Evolutionary conservation across 1,284 basidiomycete genomes (phyloP).

Genomic region (Microstroma glucosiphilum): DNA sequence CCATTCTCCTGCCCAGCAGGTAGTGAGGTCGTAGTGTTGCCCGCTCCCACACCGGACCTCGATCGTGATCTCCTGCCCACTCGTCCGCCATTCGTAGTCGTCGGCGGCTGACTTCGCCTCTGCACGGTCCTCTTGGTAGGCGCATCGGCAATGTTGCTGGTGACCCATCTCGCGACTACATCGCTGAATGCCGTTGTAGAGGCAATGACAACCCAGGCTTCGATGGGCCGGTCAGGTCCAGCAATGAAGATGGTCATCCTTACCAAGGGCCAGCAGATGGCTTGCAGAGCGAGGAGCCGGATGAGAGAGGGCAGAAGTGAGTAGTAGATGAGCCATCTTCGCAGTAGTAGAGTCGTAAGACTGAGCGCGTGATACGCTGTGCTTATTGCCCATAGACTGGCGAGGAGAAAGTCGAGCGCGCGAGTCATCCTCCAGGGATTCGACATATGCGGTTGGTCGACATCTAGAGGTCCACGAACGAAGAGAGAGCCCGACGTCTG

Average conservation of each 20-base stretch:
- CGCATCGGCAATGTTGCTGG: conserved; percentile 46
- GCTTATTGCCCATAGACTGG: conserved; percentile 54
- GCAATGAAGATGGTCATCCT: conserved; percentile 67
- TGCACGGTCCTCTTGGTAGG: conserved; percentile 8
- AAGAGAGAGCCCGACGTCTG: neutral
- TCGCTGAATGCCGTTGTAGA: conserved; percentile 61
- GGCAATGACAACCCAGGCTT: conserved; percentile 72
- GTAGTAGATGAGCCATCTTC: conserved; percentile 72
- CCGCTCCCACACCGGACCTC: neutral
- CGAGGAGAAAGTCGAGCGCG: conserved; percentile 32
- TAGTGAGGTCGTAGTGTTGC: neutral
- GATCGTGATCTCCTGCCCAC: conserved; percentile 12
- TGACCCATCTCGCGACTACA: conserved; percentile 46
- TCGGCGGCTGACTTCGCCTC: neutral
- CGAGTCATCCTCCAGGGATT: conserved; percentile 14
- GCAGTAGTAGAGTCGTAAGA: conserved; percentile 70
- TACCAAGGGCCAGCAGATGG: conserved; percentile 78
- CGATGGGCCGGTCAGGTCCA: conserved; percentile 62
- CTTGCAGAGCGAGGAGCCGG: conserved; percentile 72
- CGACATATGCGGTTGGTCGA: neutral
- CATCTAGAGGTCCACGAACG: neutral
- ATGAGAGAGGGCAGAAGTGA: conserved; percentile 71
- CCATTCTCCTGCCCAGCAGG: neutral
- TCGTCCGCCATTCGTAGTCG: conserved; percentile 5
- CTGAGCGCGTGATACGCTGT: conserved; percentile 74